Evolutionary conservation across 768 basidiomycete species (phyloP).

Genomic region (Rhodotorula toruloides): DNA sequence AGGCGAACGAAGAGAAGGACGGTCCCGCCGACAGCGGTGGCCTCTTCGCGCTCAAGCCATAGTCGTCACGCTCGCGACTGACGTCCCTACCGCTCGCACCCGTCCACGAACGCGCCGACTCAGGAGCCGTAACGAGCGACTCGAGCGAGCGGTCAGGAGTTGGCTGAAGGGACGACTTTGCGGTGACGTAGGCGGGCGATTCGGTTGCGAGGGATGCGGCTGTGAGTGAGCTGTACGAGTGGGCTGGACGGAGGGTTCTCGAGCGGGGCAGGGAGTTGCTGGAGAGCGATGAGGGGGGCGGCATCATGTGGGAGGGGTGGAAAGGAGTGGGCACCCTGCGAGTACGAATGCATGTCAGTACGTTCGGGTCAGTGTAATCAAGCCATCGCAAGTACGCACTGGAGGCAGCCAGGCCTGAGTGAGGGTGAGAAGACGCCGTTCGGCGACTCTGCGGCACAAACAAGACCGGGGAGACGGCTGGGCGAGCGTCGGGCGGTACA

Average conservation of each 20-base stretch:
- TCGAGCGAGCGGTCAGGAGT: too few relatives aligned
- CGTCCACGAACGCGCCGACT: too few relatives aligned
- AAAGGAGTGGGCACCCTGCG: too few relatives aligned
- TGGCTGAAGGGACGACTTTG: neutral
- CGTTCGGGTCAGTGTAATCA: neutral
- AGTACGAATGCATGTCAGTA: neutral
- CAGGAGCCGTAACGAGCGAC: too few relatives aligned
- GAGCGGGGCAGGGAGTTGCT: neutral
- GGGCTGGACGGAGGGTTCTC: neutral
- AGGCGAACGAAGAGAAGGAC: constrained; percentile 5
- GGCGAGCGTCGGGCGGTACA: too few relatives aligned
- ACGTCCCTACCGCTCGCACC: too few relatives aligned
- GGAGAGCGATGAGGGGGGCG: neutral
- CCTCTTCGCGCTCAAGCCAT: neutral
- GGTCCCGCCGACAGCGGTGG: neutral
- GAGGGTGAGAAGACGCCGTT: neutral
- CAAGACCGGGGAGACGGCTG: too few relatives aligned
- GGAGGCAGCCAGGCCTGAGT: constrained; percentile 1
- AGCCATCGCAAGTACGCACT: neutral
- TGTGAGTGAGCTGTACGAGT: neutral
- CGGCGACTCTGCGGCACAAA: too few relatives aligned
- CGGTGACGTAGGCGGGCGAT: neutral
- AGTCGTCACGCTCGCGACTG: neutral
- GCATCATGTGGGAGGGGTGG: neutral
- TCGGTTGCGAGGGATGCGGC: neutral